Conservation (phyloP, 441 rosid genomes). For the Macaranga tanarius region DNA sequence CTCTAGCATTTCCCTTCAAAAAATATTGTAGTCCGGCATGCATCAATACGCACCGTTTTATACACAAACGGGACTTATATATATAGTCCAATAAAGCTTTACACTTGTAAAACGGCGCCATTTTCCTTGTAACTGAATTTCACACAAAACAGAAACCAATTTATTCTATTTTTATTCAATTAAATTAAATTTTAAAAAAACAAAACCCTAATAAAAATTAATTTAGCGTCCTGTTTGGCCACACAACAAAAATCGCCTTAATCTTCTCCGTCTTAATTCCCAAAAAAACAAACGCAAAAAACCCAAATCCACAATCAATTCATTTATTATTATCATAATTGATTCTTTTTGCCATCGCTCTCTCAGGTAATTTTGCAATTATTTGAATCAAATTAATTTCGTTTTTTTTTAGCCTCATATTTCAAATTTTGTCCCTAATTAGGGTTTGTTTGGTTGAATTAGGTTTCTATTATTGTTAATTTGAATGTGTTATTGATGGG, state of each 20-base stretch:
- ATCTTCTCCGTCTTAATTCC: neutral
- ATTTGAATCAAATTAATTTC: too few species aligned
- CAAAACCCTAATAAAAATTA: neutral
- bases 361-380: too few species aligned
- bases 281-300: neutral
- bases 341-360: neutral
- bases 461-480: slow-evolving; percentile 1
- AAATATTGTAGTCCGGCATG: too few species aligned
- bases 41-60: neutral
- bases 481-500: slow-evolving; percentile 57
- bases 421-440: neutral
- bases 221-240: neutral
- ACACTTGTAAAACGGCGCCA: neutral
- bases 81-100: neutral
- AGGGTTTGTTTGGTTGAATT: neutral
- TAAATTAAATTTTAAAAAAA: too few species aligned
- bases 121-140: neutral
- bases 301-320: neutral
- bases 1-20: too few species aligned
- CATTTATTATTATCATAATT: neutral
- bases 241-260: neutral
- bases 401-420: too few species aligned
- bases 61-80: too few species aligned
- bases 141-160: neutral
- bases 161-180: too few species aligned